Base-by-base conservation (phyloP, 345 rosid species). In the Pelargonium nanum region DNA sequence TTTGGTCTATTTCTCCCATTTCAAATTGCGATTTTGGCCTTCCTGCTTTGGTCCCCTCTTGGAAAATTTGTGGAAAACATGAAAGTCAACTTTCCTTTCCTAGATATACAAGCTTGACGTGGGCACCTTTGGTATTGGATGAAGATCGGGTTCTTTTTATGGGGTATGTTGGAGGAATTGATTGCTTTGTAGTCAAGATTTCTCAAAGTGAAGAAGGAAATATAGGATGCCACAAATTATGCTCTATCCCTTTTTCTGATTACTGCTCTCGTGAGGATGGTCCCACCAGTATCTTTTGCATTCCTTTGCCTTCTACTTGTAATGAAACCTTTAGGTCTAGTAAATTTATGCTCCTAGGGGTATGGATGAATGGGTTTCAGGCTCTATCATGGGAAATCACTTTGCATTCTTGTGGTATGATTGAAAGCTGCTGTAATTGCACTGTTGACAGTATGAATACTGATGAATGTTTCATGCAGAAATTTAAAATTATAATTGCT, bases 161-260 rank as follows among this genome's bases (percentile, higher is more conserved):
- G 72, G 96, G 95, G 56, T 87, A 85, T 78, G 72, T 55, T 32
- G 80, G 78, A 60, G 98, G 98, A 62, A 73, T 91, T 54, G 96
- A 91, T 77, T 86, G 87, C 79, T 86, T 88, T 78, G 64, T 85
- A n/a, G 81, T 91, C 64, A 77, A 76, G 67, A 62, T 68, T 28
- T 70, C 72, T 64, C 75, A 71, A 69, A 72, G 32, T 59, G 78
- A 62, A 59, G 70, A 58, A 58, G 73, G 64, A 53, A 78, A 63
- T 53, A 48, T 68, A 63, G 51, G 58, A 60, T 81, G 84, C 68
- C 84, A 74, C 62, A 79, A 64, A 70, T 55, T 85, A 51, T 85
- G 90, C 78, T 83, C 95, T 10, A 80, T 91, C 74, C 90, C 98
- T 40, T 72, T 80, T 61, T 72, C 64, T 15, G 75, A 68, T 70